Conservation (phyloP, 441 rosid species). For the Erodium moschatum region DNA sequence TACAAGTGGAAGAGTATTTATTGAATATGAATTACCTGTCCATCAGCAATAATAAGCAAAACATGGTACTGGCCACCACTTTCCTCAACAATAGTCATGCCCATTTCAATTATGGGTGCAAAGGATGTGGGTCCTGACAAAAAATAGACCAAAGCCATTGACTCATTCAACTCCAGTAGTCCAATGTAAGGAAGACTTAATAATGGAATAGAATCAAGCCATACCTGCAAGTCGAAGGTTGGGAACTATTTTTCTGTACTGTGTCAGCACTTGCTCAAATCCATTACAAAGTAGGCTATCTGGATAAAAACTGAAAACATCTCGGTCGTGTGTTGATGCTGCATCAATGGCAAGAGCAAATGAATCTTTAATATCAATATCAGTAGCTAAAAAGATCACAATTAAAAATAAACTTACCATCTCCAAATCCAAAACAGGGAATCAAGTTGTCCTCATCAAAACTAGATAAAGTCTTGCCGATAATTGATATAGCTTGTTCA, state of each 20-base stretch:
- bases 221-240: slow-evolving; percentile 65
- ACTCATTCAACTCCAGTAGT: slow-evolving; percentile 5
- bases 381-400: neutral
- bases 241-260: slow-evolving; percentile 57
- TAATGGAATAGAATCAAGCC: slow-evolving; percentile 8
- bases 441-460: slow-evolving; percentile 72
- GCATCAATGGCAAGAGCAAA: slow-evolving; percentile 21
- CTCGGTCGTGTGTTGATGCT: slow-evolving; percentile 75
- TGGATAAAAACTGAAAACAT: slow-evolving; percentile 54
- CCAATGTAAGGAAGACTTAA: too few species aligned
- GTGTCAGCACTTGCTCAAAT: slow-evolving; percentile 60
- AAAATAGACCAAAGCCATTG: slow-evolving; percentile 6
- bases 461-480: slow-evolving; percentile 60
- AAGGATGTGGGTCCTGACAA: slow-evolving; percentile 84
- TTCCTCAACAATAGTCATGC: slow-evolving; percentile 74
- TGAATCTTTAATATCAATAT: slow-evolving; percentile 13
- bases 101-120: slow-evolving; percentile 86
- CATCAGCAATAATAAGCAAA: slow-evolving; percentile 86
- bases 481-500: slow-evolving; percentile 62
- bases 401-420: slow-evolving; percentile 31
- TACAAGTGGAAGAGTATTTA: neutral
- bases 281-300: slow-evolving; percentile 55
- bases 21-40: slow-evolving; percentile 48
- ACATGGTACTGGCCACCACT: slow-evolving; percentile 93
- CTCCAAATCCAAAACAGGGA: slow-evolving; percentile 74